These are phyloP conservation scores for Tagetes patula DNA, from an alignment of 129 eudicot genomes.

Conservation along the genomic window DNA sequence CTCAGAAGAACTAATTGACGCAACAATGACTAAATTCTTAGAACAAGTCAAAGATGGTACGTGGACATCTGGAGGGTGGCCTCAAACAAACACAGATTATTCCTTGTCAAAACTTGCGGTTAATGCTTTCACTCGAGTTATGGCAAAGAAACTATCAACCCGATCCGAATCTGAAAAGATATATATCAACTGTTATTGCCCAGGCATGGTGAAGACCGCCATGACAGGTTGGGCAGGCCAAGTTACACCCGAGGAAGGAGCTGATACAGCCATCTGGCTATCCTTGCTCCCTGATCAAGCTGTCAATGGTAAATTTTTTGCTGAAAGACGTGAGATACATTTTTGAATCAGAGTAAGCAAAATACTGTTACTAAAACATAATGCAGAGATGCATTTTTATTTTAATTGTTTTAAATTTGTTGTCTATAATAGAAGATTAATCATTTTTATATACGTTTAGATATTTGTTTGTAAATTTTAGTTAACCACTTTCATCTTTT, in stretches of 20 bases:
- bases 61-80: conserved; percentile 84
- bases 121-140: conserved; percentile 67
- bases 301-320: conserved; percentile 73
- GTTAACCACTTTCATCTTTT: no score
- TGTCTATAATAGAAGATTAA: neutral
- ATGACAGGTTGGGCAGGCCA: conserved; percentile 91
- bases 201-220: conserved; percentile 96
- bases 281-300: conserved; percentile 71
- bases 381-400: neutral
- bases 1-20: conserved; percentile 75
- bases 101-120: conserved; percentile 81
- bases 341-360: conserved; percentile 36
- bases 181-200: conserved; percentile 75
- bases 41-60: conserved; percentile 81
- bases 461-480: neutral
- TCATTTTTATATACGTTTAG: neutral
- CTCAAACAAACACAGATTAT: conserved; percentile 73
- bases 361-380: neutral
- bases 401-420: neutral
- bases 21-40: conserved; percentile 48
- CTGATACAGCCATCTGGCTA: conserved; percentile 91
- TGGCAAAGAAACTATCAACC: conserved; percentile 50
- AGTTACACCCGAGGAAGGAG: conserved; percentile 73
- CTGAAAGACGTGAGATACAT: conserved; percentile 87
- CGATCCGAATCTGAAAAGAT: conserved; percentile 69